These are phyloP conservation scores for Hyaloscypha finlandica DNA, from an alignment of 495 filamentous ascomycete species.

Conservation along the genomic window DNA sequence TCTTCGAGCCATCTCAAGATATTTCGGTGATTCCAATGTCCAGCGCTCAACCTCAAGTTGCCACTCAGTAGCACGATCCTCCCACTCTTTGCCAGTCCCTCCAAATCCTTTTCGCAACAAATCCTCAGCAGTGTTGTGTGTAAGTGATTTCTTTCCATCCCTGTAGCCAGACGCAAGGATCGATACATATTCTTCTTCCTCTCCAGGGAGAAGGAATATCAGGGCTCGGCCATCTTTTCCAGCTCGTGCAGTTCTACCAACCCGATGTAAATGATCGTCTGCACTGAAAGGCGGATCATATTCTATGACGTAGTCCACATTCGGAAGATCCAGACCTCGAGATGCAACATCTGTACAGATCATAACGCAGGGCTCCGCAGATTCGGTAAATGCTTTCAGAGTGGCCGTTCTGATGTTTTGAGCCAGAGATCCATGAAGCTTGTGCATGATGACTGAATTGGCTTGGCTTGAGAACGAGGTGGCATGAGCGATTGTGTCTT, in stretches of 20 bases:
- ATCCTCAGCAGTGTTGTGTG: constrained; percentile 50
- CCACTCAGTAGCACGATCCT: constrained; percentile 72
- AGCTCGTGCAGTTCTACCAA: constrained; percentile 91
- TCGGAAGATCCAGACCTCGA: constrained; percentile 89
- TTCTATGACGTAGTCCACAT: constrained; percentile 90
- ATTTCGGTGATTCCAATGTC: constrained; percentile 58
- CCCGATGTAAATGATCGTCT: constrained; percentile 89
- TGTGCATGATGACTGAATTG: constrained; percentile 66
- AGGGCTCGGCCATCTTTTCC: constrained; percentile 85
- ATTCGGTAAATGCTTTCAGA: constrained; percentile 70
- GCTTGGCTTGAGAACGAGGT: constrained; percentile 47
- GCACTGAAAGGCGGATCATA: constrained; percentile 92
- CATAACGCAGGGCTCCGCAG: constrained; percentile 69
- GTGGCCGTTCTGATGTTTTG: constrained; percentile 86
- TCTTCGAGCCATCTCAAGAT: constrained; percentile 71
- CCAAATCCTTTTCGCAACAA: constrained; percentile 57
- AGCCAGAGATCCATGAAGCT: constrained; percentile 90
- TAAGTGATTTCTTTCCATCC: constrained; percentile 34
- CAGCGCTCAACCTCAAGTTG: constrained; percentile 75
- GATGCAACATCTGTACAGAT: constrained; percentile 95
- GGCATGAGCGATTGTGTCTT: constrained; percentile 54
- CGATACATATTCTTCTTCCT: constrained; percentile 85
- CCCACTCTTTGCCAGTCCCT: constrained; percentile 55
- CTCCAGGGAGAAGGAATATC: constrained; percentile 86
- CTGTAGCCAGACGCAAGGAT: constrained; percentile 51